phyloP scores from a whole-genome alignment of 148 eudicot genomes.

The Diospyros kaki region DNA sequence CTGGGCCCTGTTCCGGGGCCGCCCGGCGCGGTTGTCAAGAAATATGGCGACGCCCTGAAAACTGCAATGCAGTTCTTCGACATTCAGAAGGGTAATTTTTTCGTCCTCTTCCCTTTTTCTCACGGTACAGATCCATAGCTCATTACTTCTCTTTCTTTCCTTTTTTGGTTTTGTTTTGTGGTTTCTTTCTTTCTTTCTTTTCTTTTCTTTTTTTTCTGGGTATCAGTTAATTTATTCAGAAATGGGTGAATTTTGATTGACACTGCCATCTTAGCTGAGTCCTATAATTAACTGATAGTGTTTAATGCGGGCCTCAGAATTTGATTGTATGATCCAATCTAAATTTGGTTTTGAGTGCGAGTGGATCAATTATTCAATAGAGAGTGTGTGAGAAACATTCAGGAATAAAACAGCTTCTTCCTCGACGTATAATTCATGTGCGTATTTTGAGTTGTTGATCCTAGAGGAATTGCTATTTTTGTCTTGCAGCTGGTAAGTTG shows the following conservation, averaged over 20 bases:
- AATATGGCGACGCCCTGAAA: conserved; percentile 75
- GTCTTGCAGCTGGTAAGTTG: conserved; percentile 80
- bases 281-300: no score
- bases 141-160: background rate
- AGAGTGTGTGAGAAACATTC: no score
- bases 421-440: no score
- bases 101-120: background rate
- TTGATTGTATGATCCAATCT: no score
- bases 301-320: no score
- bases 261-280: no score
- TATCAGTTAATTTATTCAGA: background rate
- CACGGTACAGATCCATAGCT: background rate
- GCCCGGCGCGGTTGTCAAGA: conserved; percentile 58
- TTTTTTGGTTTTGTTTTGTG: background rate
- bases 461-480: conserved; percentile 2
- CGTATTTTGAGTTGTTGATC: no score
- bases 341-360: no score
- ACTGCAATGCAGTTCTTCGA: conserved; percentile 77
- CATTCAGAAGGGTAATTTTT: conserved; percentile 15
- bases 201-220: background rate
- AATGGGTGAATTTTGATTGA: background rate
- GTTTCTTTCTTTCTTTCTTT: background rate
- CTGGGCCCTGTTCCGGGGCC: conserved; percentile 62
- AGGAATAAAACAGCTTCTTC: no score
- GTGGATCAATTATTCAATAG: no score